Conservation (phyloP, 495 filamentous ascomycete species). For the Neurospora hispaniola region DNA sequence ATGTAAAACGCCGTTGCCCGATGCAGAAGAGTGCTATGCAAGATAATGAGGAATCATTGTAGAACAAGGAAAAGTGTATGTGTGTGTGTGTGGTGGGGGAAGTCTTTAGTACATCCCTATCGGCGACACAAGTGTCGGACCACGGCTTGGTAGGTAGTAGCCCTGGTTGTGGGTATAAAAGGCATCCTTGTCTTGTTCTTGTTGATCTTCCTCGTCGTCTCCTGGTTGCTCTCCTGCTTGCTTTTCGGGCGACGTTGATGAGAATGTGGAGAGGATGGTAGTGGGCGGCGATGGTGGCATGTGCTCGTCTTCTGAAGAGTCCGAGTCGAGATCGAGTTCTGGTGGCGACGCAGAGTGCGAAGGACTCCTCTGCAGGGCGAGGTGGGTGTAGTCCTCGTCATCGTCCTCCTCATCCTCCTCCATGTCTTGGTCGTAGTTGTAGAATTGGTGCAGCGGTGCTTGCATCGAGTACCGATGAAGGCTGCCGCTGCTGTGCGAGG, state of each 20-base stretch:
- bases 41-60: not conserved
- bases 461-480: conserved; percentile 10
- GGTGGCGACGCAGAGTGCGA: conserved; percentile 58
- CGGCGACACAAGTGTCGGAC: conserved; percentile 33
- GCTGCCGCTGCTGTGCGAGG: conserved; percentile 19
- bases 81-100: not conserved
- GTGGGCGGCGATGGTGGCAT: conserved; percentile 81
- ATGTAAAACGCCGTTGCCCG: conserved; percentile 8
- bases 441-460: conserved; percentile 3
- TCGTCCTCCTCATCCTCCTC: conserved; percentile 55
- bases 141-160: conserved; percentile 48
- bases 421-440: conserved; percentile 38
- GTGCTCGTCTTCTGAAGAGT: conserved; percentile 54
- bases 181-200: conserved; percentile 31
- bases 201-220: conserved; percentile 1
- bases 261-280: conserved; percentile 53
- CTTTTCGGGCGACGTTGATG: conserved; percentile 4
- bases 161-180: conserved; percentile 44
- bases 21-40: conserved; percentile 5
- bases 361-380: conserved; percentile 61
- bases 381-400: conserved; percentile 59
- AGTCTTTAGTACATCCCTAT: conserved; percentile 37
- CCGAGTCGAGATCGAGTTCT: conserved; percentile 62
- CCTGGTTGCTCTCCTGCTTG: not conserved
- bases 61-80: conserved; percentile 23